These are phyloP conservation scores for Tremellales sp. DNA, from an alignment of 1,284 basidiomycete genomes.

Conservation along the genomic window DNA sequence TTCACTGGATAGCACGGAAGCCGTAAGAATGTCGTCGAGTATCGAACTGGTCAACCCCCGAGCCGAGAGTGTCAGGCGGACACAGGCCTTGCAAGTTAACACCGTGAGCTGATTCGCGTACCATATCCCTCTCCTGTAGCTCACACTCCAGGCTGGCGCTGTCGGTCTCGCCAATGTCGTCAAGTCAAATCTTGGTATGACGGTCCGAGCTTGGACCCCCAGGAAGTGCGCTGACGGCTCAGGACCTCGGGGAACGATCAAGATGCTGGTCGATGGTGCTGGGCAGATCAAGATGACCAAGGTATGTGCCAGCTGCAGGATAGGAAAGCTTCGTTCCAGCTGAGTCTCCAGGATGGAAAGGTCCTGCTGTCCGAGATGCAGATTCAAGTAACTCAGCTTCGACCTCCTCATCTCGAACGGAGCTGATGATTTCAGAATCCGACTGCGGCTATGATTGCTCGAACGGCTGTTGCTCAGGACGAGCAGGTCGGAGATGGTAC, in stretches of 20 bases:
- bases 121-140: neutral
- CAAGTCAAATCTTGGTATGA: conserved; percentile 86
- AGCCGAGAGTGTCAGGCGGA: conserved; percentile 88
- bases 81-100: conserved; percentile 86
- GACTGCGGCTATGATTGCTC: conserved; percentile 98
- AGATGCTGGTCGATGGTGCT: conserved; percentile 99
- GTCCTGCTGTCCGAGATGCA: conserved; percentile 99
- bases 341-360: conserved; percentile 70
- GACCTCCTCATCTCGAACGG: neutral
- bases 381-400: conserved; percentile 63
- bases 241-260: conserved; percentile 94
- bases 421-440: conserved; percentile 61
- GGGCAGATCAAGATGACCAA: conserved; percentile 99
- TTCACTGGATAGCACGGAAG: too few species aligned
- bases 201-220: conserved; percentile 9
- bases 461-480: conserved; percentile 96
- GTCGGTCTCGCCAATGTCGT: conserved; percentile 97
- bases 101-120: conserved; percentile 40
- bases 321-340: neutral
- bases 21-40: conserved; percentile 33
- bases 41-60: conserved; percentile 93
- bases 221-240: conserved; percentile 6
- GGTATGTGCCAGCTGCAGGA: conserved; percentile 43
- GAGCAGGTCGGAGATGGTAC: conserved; percentile 99
- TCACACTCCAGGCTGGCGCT: conserved; percentile 59